phyloP scores from a whole-genome alignment of 768 basidiomycete genomes.

The Rhizopogon vulgaris region DNA sequence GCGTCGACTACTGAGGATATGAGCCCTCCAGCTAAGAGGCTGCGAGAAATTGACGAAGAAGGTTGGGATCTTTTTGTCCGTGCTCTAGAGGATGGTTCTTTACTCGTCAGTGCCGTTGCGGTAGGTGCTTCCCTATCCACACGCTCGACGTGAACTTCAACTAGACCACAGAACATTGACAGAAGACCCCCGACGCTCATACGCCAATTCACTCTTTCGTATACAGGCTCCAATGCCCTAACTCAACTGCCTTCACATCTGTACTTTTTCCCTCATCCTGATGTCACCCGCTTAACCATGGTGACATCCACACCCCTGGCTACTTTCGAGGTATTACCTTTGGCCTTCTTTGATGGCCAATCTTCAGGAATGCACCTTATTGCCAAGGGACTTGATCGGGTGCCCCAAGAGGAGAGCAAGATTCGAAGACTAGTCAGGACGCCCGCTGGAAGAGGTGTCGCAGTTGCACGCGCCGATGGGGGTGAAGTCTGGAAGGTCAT shows the following conservation, averaged over 20 bases:
- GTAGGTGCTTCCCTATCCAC: conserved; percentile 36
- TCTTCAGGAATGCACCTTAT: conserved; percentile 45
- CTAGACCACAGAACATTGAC: conserved; percentile 68
- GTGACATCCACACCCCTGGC: conserved; percentile 63
- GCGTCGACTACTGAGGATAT: conserved; percentile 12
- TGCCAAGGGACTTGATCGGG: conserved; percentile 33
- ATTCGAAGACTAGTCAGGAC: conserved; percentile 68
- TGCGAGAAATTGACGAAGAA: conserved; percentile 62
- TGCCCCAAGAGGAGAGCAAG: conserved; percentile 41
- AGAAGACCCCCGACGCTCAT: conserved; percentile 80
- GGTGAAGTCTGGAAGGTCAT: conserved; percentile 62
- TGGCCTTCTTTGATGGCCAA: conserved; percentile 57
- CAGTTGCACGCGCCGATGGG: conserved; percentile 50
- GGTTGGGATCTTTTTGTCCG: conserved; percentile 78
- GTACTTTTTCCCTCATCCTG: conserved; percentile 44
- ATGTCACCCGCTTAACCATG: conserved; percentile 43
- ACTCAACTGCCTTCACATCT: conserved; percentile 44
- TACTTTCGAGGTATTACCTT: conserved; percentile 51
- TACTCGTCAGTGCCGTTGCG: conserved; percentile 65
- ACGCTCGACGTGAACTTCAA: not conserved
- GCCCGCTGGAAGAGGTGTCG: conserved; percentile 72
- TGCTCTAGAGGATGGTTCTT: conserved; percentile 65
- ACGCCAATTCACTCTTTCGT: conserved; percentile 67
- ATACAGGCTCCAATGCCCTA: conserved; percentile 47
- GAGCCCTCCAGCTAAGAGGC: conserved; percentile 27